Evolutionary conservation across 2,329 filamentous ascomycete genomes (phyloP).

Genomic region (Pestalotiopsis sp.): DNA sequence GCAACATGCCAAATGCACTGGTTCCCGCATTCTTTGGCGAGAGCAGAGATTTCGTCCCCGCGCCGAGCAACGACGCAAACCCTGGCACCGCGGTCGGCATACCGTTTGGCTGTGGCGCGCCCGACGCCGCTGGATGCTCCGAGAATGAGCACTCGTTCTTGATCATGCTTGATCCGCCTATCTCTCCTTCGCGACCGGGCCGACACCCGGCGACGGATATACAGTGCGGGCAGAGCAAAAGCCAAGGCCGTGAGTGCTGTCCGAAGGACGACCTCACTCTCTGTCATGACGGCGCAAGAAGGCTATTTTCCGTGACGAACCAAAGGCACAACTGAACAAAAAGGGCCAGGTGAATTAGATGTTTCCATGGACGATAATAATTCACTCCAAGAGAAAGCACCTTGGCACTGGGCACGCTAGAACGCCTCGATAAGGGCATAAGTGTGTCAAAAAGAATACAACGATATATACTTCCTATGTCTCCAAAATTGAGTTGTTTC

Average conservation of each 20-base stretch:
- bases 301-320: background rate
- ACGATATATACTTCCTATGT: too few species aligned
- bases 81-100: slow-evolving; percentile 29
- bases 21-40: slow-evolving; percentile 30
- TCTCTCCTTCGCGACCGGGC: background rate
- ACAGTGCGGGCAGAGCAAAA: background rate
- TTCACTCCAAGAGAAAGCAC: too few species aligned
- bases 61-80: slow-evolving; percentile 34
- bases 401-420: too few species aligned
- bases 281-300: background rate
- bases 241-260: background rate
- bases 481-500: too few species aligned
- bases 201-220: background rate
- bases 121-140: slow-evolving; percentile 38
- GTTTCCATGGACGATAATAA: too few species aligned
- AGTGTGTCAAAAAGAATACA: too few species aligned
- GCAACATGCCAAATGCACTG: slow-evolving; percentile 28
- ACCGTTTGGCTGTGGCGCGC: slow-evolving; percentile 27
- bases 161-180: background rate
- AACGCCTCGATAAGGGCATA: too few species aligned
- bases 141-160: slow-evolving; percentile 34
- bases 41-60: slow-evolving; percentile 24
- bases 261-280: background rate
- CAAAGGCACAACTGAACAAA: background rate
- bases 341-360: too few species aligned